Conservation (phyloP, 768 basidiomycete species). For the Suillus paluster region DNA sequence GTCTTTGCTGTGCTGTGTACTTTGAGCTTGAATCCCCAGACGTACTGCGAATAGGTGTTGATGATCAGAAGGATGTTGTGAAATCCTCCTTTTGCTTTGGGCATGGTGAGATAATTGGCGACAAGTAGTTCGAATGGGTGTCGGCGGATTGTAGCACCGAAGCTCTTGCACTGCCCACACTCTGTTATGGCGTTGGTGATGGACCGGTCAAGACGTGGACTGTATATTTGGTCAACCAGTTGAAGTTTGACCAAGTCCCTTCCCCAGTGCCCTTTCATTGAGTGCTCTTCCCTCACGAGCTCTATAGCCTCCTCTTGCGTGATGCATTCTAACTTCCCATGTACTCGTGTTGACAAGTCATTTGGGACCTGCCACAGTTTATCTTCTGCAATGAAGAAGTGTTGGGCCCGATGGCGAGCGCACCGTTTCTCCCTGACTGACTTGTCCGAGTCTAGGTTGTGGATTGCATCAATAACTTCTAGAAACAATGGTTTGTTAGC, state of each 20-base stretch:
- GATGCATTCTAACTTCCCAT: constrained; percentile 27
- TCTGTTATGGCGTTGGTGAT: too few relatives aligned
- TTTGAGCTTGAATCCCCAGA: too few relatives aligned
- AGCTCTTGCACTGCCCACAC: too few relatives aligned
- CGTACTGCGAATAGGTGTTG: constrained; percentile 25
- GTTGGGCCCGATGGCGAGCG: too few relatives aligned
- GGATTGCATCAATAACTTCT: too few relatives aligned
- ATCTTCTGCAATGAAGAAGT: neutral
- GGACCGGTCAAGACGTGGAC: too few relatives aligned
- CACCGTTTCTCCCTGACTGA: too few relatives aligned
- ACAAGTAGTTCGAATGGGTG: constrained; percentile 37
- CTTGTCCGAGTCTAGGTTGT: too few relatives aligned
- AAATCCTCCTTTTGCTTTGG: constrained; percentile 35
- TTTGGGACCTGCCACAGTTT: neutral
- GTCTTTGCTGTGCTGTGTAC: too few relatives aligned
- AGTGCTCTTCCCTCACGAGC: constrained; percentile 20
- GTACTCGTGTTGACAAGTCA: neutral
- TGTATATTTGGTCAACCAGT: constrained; percentile 27
- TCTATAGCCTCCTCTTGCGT: constrained; percentile 28
- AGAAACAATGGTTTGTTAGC: too few relatives aligned
- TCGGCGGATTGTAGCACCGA: constrained; percentile 20
- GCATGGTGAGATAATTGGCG: constrained; percentile 39
- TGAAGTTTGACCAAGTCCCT: constrained; percentile 36
- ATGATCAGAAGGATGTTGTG: constrained; percentile 33
- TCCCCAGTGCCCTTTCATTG: constrained; percentile 35